Evolutionary conservation across 23 red algal species (phyloP).

Genomic region (Gracilaria vermiculophylla): DNA sequence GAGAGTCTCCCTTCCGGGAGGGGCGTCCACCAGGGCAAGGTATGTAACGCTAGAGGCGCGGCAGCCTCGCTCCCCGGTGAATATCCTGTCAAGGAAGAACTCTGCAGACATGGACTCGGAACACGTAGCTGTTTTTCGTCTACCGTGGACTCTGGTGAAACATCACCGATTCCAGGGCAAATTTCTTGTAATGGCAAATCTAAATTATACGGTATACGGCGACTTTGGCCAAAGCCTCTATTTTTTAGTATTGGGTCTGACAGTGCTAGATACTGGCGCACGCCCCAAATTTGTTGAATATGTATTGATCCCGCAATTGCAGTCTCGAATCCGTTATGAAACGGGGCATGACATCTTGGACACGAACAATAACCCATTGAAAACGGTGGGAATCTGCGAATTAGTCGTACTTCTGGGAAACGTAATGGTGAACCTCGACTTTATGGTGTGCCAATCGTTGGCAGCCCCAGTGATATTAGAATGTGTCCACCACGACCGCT

Average conservation of each 20-base stretch:
- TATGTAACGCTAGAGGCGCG: neutral
- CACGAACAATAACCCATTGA: neutral
- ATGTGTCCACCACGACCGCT: too few species aligned
- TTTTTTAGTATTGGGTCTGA: neutral
- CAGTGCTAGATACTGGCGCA: neutral
- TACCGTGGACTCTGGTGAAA: neutral
- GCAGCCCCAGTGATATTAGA: too few species aligned
- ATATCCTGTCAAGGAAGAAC: neutral
- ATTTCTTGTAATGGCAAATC: neutral
- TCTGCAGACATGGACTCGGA: neutral
- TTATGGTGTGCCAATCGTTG: neutral
- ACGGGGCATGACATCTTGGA: neutral
- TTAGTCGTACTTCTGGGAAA: neutral
- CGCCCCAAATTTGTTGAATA: neutral
- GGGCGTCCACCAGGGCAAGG: neutral
- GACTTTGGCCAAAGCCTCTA: neutral
- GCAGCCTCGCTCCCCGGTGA: neutral
- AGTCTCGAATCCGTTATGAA: neutral
- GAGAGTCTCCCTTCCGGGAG: neutral
- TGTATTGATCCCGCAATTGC: neutral
- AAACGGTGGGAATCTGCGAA: neutral
- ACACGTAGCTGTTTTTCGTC: neutral
- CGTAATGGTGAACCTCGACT: neutral
- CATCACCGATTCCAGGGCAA: neutral
- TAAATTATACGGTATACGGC: neutral